phyloP scores from a whole-genome alignment of 495 filamentous ascomycete genomes.

The Neurospora hispaniola region DNA sequence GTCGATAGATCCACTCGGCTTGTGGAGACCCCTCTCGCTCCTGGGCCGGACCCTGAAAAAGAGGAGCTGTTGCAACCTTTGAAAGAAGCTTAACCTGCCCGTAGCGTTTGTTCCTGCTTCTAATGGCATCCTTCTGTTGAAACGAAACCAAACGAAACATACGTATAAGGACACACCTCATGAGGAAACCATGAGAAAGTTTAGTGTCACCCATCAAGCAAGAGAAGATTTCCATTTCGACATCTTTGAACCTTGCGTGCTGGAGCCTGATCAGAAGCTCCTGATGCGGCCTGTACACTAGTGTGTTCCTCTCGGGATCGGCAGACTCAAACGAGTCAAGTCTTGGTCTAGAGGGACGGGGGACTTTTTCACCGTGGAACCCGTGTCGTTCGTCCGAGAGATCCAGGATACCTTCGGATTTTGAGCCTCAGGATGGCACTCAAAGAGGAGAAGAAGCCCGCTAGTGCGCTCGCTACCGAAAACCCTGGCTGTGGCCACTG shows the following conservation, averaged over 20 bases:
- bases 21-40: not conserved
- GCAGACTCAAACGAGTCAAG: not conserved
- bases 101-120: not conserved
- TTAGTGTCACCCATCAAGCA: not conserved
- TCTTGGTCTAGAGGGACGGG: not conserved
- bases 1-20: not conserved
- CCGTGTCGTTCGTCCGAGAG: not conserved
- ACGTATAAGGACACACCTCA: not conserved
- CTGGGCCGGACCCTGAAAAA: not conserved
- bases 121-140: not conserved
- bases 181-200: not conserved
- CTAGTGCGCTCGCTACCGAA: not conserved
- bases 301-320: not conserved
- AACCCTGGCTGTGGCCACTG: not conserved
- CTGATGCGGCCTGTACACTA: not conserved
- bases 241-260: not conserved
- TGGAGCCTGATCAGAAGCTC: not conserved
- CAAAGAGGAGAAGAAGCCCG: not conserved
- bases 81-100: not conserved
- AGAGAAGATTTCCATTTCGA: not conserved
- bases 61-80: not conserved
- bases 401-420: not conserved
- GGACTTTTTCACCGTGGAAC: not conserved
- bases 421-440: not conserved
- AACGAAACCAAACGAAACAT: not conserved